Percentiles rank a stretch among this genome's conserved stretches.
Conservation (phyloP, 2,329 filamentous ascomycete species). For the Diplodia mutila region DNA sequence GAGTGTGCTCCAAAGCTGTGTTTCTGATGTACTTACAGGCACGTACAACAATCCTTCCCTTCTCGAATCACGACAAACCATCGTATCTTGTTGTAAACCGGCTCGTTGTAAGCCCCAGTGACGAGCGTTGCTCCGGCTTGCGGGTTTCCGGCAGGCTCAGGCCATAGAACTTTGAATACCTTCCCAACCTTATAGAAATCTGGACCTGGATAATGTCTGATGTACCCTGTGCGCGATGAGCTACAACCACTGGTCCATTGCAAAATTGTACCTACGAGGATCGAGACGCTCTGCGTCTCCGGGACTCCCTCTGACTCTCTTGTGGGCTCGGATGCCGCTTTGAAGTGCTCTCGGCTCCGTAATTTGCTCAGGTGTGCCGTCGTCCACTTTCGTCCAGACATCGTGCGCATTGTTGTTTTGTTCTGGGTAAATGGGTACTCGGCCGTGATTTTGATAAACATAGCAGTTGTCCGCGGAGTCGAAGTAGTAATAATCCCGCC, state of each 20-base stretch:
- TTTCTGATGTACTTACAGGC: conserved; percentile 18
- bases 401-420: background rate
- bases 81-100: conserved; percentile 20
- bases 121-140: background rate
- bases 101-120: background rate
- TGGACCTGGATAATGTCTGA: background rate
- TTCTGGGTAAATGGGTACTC: background rate
- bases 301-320: background rate
- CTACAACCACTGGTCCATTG: accelerated
- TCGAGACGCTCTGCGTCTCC: conserved; percentile 8
- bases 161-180: conserved; percentile 24
- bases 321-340: conserved; percentile 9
- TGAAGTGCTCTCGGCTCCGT: conserved; percentile 1
- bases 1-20: background rate
- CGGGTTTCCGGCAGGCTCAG: conserved; percentile 2
- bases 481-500: background rate
- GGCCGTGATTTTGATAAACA: background rate
- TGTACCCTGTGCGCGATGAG: background rate
- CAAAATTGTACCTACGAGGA: conserved; percentile 1
- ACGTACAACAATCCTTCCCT: conserved; percentile 16
- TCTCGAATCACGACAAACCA: conserved; percentile 27
- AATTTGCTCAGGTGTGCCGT: background rate
- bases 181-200: conserved; percentile 16
- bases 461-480: background rate
- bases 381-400: background rate